Evolutionary conservation across 2,329 filamentous ascomycete genomes (phyloP).

Genomic region (Alternaria atra): DNA sequence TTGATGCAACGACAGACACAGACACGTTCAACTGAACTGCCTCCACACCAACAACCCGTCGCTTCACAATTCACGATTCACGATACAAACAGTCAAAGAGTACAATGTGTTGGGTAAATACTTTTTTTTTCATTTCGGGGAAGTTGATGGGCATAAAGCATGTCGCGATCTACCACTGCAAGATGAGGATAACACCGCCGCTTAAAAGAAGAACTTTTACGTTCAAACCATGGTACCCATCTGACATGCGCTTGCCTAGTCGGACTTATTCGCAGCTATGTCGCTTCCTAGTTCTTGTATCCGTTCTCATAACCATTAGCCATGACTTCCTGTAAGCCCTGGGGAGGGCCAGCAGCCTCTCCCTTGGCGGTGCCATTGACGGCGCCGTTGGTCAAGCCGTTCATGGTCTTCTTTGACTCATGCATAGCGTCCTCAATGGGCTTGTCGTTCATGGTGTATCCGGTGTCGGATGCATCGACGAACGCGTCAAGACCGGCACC

Average conservation of each 20-base stretch:
- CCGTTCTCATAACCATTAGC: slow-evolving; percentile 45
- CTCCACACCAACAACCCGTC: neutral
- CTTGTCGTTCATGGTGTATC: slow-evolving; percentile 61
- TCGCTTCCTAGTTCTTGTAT: slow-evolving; percentile 39
- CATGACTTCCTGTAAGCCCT: slow-evolving; percentile 35
- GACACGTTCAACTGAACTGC: neutral
- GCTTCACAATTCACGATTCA: neutral
- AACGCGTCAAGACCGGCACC: slow-evolving; percentile 74
- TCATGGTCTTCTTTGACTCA: slow-evolving; percentile 30
- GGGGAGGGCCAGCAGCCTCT: slow-evolving; percentile 29
- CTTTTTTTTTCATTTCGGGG: slow-evolving; percentile 8
- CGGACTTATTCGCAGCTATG: slow-evolving; percentile 22
- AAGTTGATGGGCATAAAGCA: slow-evolving; percentile 12
- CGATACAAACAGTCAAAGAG: neutral
- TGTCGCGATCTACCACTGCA: slow-evolving; percentile 1
- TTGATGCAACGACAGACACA: neutral
- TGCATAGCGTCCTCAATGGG: slow-evolving; percentile 47
- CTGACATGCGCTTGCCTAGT: slow-evolving; percentile 22
- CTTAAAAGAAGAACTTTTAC: slow-evolving; percentile 12
- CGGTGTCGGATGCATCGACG: slow-evolving; percentile 74
- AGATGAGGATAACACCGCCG: slow-evolving; percentile 6
- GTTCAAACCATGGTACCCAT: slow-evolving; percentile 8
- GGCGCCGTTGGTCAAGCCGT: slow-evolving; percentile 36
- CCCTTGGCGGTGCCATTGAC: slow-evolving; percentile 32
- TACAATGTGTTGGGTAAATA: neutral